These are phyloP conservation scores for Botrytis fragariae DNA, from an alignment of 2,329 filamentous ascomycete species.

Conservation along the genomic window DNA sequence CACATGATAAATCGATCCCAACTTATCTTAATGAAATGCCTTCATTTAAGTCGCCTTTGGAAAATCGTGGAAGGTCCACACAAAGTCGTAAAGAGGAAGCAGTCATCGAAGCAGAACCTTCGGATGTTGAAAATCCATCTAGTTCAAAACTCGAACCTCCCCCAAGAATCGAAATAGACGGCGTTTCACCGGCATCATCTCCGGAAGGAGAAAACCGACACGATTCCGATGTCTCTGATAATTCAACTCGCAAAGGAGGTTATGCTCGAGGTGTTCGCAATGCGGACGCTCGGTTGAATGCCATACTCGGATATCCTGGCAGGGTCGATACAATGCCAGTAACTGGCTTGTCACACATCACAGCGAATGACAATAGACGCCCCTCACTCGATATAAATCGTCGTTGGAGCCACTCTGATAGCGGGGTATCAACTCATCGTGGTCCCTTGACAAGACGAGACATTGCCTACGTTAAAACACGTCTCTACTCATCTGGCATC, in stretches of 20 bases:
- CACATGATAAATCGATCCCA: conserved; percentile 24
- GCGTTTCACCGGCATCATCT: conserved; percentile 38
- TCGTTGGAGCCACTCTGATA: conserved; percentile 54
- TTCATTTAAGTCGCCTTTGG: conserved; percentile 49
- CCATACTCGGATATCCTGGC: conserved; percentile 38
- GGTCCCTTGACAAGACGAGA: conserved; percentile 64
- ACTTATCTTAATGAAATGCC: conserved; percentile 42
- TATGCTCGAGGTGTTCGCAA: conserved; percentile 28
- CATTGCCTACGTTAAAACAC: conserved; percentile 71
- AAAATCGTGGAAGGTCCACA: conserved; percentile 39
- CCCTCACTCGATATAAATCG: conserved; percentile 35
- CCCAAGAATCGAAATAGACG: conserved; percentile 49
- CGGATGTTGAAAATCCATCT: conserved; percentile 41
- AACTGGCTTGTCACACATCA: conserved; percentile 45
- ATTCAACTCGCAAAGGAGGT: conserved; percentile 29
- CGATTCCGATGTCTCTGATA: conserved; percentile 35
- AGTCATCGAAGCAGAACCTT: conserved; percentile 33
- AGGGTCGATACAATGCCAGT: conserved; percentile 42
- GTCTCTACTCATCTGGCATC: conserved; percentile 81
- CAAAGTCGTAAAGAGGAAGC: conserved; percentile 31
- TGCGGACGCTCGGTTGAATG: conserved; percentile 38
- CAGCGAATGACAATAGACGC: conserved; percentile 33
- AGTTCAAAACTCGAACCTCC: conserved; percentile 48
- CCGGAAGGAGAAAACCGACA: conserved; percentile 24
- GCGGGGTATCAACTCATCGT: conserved; percentile 41